phyloP scores from a whole-genome alignment of 2,329 filamentous ascomycete genomes.

The Cladosporium sp. region DNA sequence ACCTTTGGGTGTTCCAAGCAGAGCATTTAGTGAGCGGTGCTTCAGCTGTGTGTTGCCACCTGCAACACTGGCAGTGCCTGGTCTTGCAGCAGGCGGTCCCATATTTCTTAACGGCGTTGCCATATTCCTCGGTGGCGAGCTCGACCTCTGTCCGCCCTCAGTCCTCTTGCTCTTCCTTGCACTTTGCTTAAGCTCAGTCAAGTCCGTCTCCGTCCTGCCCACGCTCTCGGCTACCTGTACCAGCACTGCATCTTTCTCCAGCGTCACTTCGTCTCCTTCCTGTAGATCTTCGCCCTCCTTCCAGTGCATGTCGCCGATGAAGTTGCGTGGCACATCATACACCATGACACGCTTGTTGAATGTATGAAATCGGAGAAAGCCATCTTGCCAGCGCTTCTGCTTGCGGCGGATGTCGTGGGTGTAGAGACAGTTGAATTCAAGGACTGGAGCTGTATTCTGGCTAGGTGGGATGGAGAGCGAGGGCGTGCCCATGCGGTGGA shows the following conservation, averaged over 20 bases:
- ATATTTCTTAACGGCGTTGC: conserved; percentile 23
- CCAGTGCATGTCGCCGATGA: conserved; percentile 84
- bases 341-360: conserved; percentile 93
- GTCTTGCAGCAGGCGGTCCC: conserved; percentile 4
- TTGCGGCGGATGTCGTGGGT: conserved; percentile 83
- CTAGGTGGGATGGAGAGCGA: conserved; percentile 48
- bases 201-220: conserved; percentile 73
- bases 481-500: conserved; percentile 35
- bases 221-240: conserved; percentile 78
- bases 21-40: conserved; percentile 60
- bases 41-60: conserved; percentile 41
- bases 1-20: conserved; percentile 66
- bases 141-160: not conserved
- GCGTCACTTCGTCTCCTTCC: conserved; percentile 77
- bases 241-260: conserved; percentile 73
- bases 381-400: conserved; percentile 93
- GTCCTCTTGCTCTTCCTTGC: conserved; percentile 47
- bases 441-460: conserved; percentile 70
- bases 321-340: conserved; percentile 77
- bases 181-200: conserved; percentile 74
- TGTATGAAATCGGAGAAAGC: conserved; percentile 79
- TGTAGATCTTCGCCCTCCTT: conserved; percentile 66
- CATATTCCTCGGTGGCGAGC: conserved; percentile 19
- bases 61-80: not conserved
- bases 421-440: conserved; percentile 83